Conservation (phyloP, 768 basidiomycete species). For the Podaxis pistillaris region DNA sequence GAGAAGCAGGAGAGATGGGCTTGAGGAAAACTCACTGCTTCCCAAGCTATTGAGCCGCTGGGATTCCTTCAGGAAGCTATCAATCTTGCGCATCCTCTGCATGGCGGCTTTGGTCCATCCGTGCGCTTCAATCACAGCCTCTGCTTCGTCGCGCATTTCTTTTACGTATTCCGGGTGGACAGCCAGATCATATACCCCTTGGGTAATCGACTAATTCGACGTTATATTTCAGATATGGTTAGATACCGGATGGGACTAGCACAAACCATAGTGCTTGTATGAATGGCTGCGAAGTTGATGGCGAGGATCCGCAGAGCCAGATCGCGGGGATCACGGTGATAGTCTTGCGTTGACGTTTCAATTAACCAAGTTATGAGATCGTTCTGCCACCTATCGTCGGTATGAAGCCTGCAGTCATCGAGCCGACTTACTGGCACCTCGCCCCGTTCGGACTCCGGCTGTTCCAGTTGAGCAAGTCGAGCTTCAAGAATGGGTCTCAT, state of each 20-base stretch:
- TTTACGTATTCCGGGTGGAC: conserved; percentile 29
- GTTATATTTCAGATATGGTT: conserved; percentile 18
- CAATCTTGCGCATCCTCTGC: conserved; percentile 39
- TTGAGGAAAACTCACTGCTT: not conserved
- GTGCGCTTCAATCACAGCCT: conserved; percentile 27
- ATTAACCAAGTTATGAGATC: conserved; percentile 43
- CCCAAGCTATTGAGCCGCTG: conserved; percentile 12
- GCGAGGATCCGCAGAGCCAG: conserved; percentile 30
- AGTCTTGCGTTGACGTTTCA: conserved; percentile 28
- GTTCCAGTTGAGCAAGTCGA: conserved; percentile 3
- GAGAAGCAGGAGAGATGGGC: not conserved
- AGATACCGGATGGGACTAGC: not conserved
- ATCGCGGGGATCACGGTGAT: conserved; percentile 21
- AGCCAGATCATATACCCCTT: conserved; percentile 35
- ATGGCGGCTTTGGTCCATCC: conserved; percentile 36
- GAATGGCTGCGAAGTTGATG: conserved; percentile 38
- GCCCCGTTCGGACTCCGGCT: not conserved
- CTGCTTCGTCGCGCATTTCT: conserved; percentile 42
- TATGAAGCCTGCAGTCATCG: not conserved
- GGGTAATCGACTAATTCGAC: conserved; percentile 36
- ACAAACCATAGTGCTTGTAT: conserved; percentile 39
- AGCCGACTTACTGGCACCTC: not conserved
- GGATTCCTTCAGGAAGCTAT: conserved; percentile 46
- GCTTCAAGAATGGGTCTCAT: conserved; percentile 18
- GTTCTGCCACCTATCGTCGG: conserved; percentile 25